Conservation (phyloP, 2,329 filamentous ascomycete genomes). For the Colletotrichum filicis region DNA sequence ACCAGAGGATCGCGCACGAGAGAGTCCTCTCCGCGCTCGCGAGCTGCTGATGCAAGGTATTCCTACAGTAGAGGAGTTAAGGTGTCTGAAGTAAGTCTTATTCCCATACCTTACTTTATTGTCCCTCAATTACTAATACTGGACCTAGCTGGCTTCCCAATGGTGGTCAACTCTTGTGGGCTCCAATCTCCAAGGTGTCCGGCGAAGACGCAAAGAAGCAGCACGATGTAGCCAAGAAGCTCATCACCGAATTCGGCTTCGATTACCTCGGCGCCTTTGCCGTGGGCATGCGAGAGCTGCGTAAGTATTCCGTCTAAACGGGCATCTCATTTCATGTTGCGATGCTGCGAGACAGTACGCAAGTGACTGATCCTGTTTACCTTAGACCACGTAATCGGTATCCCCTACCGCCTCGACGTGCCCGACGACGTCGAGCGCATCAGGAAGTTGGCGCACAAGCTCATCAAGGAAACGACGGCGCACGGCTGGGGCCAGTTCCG, state of each 20-base stretch:
- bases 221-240: conserved; percentile 43
- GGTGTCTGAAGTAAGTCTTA: conserved; percentile 41
- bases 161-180: conserved; percentile 50
- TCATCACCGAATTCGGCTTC: conserved; percentile 40
- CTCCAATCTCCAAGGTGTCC: conserved; percentile 48
- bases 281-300: conserved; percentile 41
- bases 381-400: conserved; percentile 60
- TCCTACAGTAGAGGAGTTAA: conserved; percentile 52
- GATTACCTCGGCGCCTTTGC: conserved; percentile 46
- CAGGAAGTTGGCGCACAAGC: conserved; percentile 41
- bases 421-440: conserved; percentile 47
- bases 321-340: too few relatives aligned
- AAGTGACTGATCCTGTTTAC: background rate
- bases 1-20: conserved; percentile 45
- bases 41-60: conserved; percentile 46
- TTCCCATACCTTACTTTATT: conserved; percentile 44
- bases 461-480: conserved; percentile 51
- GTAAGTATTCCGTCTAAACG: too few relatives aligned
- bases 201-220: conserved; percentile 48
- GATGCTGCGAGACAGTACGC: too few relatives aligned
- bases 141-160: conserved; percentile 50
- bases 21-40: conserved; percentile 41
- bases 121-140: conserved; percentile 54
- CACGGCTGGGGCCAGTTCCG: conserved; percentile 56
- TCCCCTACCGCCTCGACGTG: conserved; percentile 60